Conservation (phyloP, 306 rosid genomes). For the Pyrus communis region DNA sequence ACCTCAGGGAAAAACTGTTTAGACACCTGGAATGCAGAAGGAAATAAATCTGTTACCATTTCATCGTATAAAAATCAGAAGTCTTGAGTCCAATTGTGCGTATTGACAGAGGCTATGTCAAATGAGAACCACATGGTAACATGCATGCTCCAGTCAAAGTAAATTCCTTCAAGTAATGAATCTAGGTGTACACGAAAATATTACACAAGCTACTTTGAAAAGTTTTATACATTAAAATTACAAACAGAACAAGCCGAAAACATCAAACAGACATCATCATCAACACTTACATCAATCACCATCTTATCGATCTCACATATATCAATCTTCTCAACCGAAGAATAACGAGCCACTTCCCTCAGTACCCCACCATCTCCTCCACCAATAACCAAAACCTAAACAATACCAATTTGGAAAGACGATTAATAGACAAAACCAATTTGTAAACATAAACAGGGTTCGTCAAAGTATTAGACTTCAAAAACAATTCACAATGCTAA, state of each 20-base stretch:
- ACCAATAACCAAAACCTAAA: conserved; percentile 93
- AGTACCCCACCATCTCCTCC: conserved; percentile 99
- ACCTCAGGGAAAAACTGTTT: conserved; percentile 73
- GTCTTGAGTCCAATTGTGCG: neutral
- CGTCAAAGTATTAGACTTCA: neutral
- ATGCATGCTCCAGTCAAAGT: neutral
- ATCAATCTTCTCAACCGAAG: conserved; percentile 76
- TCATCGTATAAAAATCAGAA: neutral
- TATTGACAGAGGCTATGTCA: neutral
- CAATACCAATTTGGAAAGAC: conserved; percentile 8
- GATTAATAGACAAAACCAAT: neutral
- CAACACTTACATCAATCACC: conserved; percentile 78
- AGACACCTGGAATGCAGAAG: conserved; percentile 51
- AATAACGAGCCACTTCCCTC: conserved; percentile 91
- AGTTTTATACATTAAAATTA: neutral
- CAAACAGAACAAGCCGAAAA: neutral
- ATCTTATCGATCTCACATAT: conserved; percentile 97
- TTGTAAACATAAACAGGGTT: neutral
- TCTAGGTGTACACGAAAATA: neutral
- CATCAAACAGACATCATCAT: neutral
- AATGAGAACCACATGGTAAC: neutral
- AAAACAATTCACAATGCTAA: neutral
- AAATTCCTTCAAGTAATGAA: neutral
- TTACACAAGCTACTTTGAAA: neutral
- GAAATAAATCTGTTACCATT: neutral